Conservation (phyloP, 768 basidiomycete genomes). For the Pulveroboletus sp. region DNA sequence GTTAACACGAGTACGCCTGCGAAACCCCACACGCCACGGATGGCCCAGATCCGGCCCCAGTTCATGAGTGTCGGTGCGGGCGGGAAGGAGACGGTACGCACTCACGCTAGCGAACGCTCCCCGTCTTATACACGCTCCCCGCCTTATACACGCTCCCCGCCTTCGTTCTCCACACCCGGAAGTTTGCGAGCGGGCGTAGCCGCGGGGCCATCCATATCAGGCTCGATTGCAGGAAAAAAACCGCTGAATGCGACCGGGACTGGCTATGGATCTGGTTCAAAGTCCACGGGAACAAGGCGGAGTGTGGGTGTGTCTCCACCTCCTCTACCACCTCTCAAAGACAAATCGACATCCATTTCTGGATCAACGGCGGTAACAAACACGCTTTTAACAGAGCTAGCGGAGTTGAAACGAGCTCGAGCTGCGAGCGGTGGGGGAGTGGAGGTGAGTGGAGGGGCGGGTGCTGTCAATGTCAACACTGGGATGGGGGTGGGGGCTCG, state of each 20-base stretch:
- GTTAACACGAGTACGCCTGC: conserved; percentile 30
- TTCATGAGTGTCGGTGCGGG: background rate
- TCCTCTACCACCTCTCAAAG: background rate
- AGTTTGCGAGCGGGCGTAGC: background rate
- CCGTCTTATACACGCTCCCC: conserved; percentile 15
- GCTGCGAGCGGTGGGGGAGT: conserved; percentile 5
- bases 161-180: conserved; percentile 9
- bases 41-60: background rate
- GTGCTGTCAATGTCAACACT: background rate
- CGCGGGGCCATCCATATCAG: too few species aligned
- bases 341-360: background rate
- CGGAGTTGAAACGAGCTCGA: conserved; percentile 37
- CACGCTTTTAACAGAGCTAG: conserved; percentile 54
- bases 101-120: too few species aligned
- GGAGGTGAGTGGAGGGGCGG: background rate
- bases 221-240: too few species aligned
- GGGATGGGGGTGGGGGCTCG: background rate
- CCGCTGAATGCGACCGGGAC: too few species aligned
- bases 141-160: conserved; percentile 17
- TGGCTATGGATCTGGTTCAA: too few species aligned
- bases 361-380: conserved; percentile 43
- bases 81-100: too few species aligned
- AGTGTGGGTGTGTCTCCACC: background rate
- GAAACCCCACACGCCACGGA: conserved; percentile 14
- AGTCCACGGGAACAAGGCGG: too few species aligned